phyloP scores from a whole-genome alignment of 331 rosid genomes.

The Ulmus americana region DNA sequence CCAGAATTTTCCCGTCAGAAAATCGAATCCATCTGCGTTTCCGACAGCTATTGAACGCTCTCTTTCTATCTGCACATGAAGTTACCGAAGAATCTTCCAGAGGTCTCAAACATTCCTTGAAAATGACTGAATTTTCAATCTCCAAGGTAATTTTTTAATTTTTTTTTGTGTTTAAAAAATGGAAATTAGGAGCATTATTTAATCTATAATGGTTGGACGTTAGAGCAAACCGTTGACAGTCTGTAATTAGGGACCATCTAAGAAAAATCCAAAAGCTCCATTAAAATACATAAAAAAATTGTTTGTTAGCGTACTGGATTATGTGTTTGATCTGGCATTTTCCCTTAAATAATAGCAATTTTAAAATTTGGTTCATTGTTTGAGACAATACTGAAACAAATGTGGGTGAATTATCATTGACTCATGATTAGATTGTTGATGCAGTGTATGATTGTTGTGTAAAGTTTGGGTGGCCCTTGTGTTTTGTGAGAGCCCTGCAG shows the following conservation, averaged over 20 bases:
- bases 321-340: slow-evolving; percentile 30
- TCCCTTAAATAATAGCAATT: slow-evolving; percentile 20
- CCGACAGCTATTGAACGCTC: slow-evolving; percentile 24
- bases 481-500: slow-evolving; percentile 36
- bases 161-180: background rate
- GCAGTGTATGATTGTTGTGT: slow-evolving; percentile 58
- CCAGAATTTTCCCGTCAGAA: slow-evolving; percentile 20
- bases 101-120: slow-evolving; percentile 34
- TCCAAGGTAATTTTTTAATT: slow-evolving; percentile 27
- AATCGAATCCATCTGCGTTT: slow-evolving; percentile 31
- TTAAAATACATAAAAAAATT: slow-evolving; percentile 36
- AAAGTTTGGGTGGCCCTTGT: slow-evolving; percentile 41
- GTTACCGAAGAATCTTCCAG: slow-evolving; percentile 33
- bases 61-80: slow-evolving; percentile 24
- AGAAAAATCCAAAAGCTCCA: slow-evolving; percentile 50
- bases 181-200: background rate
- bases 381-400: slow-evolving; percentile 20
- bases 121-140: slow-evolving; percentile 36
- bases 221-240: slow-evolving; percentile 66
- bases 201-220: slow-evolving; percentile 28
- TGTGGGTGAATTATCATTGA: slow-evolving; percentile 30
- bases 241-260: slow-evolving; percentile 62
- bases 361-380: slow-evolving; percentile 22
- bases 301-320: slow-evolving; percentile 31
- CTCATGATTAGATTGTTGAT: slow-evolving; percentile 46